These are phyloP conservation scores for Podospora comata DNA, from an alignment of 495 filamentous ascomycete species.

Conservation along the genomic window DNA sequence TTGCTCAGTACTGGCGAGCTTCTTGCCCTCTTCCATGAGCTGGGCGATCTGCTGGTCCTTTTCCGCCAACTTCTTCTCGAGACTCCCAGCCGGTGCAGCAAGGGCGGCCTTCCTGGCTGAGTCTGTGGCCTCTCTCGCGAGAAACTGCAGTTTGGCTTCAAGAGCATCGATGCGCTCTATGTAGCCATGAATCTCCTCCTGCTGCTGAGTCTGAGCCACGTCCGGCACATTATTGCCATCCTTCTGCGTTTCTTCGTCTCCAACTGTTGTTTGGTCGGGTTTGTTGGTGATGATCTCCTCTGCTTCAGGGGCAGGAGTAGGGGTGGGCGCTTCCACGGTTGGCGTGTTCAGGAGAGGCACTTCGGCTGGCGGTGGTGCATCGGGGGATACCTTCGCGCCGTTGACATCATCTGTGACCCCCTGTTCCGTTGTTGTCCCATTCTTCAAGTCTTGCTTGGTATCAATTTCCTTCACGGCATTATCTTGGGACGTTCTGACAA, in stretches of 20 bases:
- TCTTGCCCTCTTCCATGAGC: slow-evolving; percentile 89
- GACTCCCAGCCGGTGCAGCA: slow-evolving; percentile 57
- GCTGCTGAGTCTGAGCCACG: slow-evolving; percentile 59
- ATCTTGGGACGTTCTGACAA: slow-evolving; percentile 22
- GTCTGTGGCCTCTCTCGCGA: slow-evolving; percentile 74
- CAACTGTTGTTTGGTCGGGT: neutral
- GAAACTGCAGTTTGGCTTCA: slow-evolving; percentile 82
- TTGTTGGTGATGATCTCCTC: neutral
- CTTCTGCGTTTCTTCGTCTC: slow-evolving; percentile 10
- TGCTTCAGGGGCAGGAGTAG: slow-evolving; percentile 4
- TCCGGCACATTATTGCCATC: slow-evolving; percentile 57
- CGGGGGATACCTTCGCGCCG: slow-evolving; percentile 9
- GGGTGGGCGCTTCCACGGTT: neutral
- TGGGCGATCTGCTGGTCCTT: slow-evolving; percentile 87
- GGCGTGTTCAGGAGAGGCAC: neutral
- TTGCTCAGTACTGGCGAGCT: slow-evolving; percentile 78
- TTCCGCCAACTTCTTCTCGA: slow-evolving; percentile 76
- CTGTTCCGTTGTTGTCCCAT: slow-evolving; percentile 5
- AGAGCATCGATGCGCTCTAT: slow-evolving; percentile 90
- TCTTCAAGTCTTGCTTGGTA: neutral
- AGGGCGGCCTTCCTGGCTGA: slow-evolving; percentile 62
- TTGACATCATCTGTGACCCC: slow-evolving; percentile 1
- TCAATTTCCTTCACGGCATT: neutral
- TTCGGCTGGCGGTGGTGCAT: slow-evolving; percentile 7
- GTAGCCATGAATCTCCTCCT: slow-evolving; percentile 76